These are phyloP conservation scores for Echeveria elegans DNA, from an alignment of 164 flowering plant species.

Conservation along the genomic window DNA sequence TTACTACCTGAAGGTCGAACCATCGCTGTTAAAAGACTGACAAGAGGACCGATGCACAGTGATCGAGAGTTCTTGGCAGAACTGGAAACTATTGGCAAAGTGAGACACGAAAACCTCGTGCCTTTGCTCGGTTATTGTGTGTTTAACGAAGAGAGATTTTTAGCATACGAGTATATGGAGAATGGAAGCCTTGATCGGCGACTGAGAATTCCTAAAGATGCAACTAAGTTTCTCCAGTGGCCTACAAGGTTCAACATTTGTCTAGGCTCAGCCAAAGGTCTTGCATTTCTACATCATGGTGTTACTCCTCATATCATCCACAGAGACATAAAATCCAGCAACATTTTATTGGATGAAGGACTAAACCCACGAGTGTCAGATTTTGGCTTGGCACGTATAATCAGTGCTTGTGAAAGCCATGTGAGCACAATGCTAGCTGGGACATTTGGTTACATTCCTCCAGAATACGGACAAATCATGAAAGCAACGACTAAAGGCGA, in stretches of 20 bases:
- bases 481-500: constrained; percentile 42
- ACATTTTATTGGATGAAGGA: no score
- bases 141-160: constrained; percentile 41
- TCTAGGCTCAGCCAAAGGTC: constrained; percentile 52
- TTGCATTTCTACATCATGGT: constrained; percentile 63
- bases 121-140: constrained; percentile 33
- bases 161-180: constrained; percentile 21
- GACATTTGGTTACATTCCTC: no score
- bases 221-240: constrained; percentile 45
- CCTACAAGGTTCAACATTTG: constrained; percentile 3
- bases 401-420: no score
- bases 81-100: constrained; percentile 60
- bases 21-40: constrained; percentile 52
- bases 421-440: no score
- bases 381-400: constrained; percentile 62
- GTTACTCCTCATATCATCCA: constrained; percentile 62
- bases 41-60: constrained; percentile 37
- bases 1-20: no score
- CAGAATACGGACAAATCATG: constrained; percentile 52
- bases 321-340: no score
- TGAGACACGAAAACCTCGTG: constrained; percentile 49
- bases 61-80: constrained; percentile 60
- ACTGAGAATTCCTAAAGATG: constrained; percentile 50
- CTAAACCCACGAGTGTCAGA: constrained; percentile 59
- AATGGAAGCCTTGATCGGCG: constrained; percentile 61